Evolutionary conservation across 2,329 filamentous ascomycete species (phyloP).

Genomic region (Aureobasidium musti): DNA sequence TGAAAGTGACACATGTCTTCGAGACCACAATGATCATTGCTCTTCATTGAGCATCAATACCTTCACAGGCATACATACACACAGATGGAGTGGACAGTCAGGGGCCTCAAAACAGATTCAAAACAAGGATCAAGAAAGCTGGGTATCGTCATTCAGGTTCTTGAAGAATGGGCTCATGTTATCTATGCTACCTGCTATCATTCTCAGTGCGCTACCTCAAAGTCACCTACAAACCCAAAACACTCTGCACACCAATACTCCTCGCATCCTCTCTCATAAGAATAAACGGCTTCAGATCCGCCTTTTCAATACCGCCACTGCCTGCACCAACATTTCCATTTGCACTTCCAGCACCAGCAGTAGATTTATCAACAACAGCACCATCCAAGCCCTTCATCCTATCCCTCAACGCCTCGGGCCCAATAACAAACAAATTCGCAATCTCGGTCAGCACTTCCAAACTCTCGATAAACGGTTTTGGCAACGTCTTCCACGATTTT

Average conservation of each 20-base stretch:
- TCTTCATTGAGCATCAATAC: too few species aligned
- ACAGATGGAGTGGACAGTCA: too few species aligned
- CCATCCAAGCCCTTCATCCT: slow-evolving; percentile 49
- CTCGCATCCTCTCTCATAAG: slow-evolving; percentile 80
- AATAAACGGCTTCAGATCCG: slow-evolving; percentile 78
- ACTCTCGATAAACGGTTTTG: slow-evolving; percentile 51
- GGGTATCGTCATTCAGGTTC: too few species aligned
- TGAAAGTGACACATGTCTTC: too few species aligned
- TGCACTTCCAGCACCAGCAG: background rate
- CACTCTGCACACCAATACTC: slow-evolving; percentile 78
- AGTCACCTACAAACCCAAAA: slow-evolving; percentile 56
- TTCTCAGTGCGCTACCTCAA: too few species aligned
- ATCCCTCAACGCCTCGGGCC: slow-evolving; percentile 58
- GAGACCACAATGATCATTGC: too few species aligned
- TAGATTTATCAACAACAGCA: background rate
- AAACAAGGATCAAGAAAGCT: too few species aligned
- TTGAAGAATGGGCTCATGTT: too few species aligned
- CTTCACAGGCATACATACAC: too few species aligned
- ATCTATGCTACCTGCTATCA: too few species aligned
- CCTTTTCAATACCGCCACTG: slow-evolving; percentile 47
- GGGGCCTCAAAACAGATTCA: too few species aligned
- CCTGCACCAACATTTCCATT: slow-evolving; percentile 32
- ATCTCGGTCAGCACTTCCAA: slow-evolving; percentile 91
- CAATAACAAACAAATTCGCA: slow-evolving; percentile 93
- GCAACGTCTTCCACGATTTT: slow-evolving; percentile 68